Evolutionary conservation across 2,329 filamentous ascomycete genomes (phyloP), one percentile per base, ranked within the genome.

Genomic region (Thyridium curvatum): DNA sequence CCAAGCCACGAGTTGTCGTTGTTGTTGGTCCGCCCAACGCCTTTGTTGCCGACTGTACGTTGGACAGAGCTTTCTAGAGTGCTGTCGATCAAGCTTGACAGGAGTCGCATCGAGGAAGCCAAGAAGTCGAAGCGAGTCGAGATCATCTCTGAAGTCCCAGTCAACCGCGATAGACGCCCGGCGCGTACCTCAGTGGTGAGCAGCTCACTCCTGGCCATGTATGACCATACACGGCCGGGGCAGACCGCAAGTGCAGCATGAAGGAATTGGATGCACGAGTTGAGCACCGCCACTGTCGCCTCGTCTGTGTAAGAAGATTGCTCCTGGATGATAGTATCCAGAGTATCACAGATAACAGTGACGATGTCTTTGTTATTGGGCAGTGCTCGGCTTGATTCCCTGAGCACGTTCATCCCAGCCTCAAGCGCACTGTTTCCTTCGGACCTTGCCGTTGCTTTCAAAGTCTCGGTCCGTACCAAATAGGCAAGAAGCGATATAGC

Each of bases 211-310:
- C 87, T 80, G 4, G 83, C 79, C 51, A 98, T 74, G 56, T 91
- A 86, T 4, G 91, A 89, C 90, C 93, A 97, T 6, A 95, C 81
- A 43, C 90, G 75, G 41, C 84, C 85, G 1, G 93, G 91, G 37
- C 84, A 78, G n/a, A 75, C 84, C 50, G 74, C 71, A 18, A 93
- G 61, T 14, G 94, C 66, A 3, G 83, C 79, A 48, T 84, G 76
- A 30, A 94, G 66, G 52, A 97, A 96, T 38, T 88, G 82, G 16
- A 90, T 64, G 55, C 88, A 94, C 17, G 85, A 79, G 10, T 69
- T 67, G 40, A 82, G 59, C 35, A 90, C 73, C 2, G 82, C 71
- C 18, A 94, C 70, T 29, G 80, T 76, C 32, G 82, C 63, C 10
- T 79, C 76, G 31, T 81, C 79, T n/a, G 76, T 71, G 30, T 73